Evolutionary conservation across 257 asterid genomes (phyloP), one percentile per base, ranked within the genome.

Genomic region (Solanum corneliomulleri): DNA sequence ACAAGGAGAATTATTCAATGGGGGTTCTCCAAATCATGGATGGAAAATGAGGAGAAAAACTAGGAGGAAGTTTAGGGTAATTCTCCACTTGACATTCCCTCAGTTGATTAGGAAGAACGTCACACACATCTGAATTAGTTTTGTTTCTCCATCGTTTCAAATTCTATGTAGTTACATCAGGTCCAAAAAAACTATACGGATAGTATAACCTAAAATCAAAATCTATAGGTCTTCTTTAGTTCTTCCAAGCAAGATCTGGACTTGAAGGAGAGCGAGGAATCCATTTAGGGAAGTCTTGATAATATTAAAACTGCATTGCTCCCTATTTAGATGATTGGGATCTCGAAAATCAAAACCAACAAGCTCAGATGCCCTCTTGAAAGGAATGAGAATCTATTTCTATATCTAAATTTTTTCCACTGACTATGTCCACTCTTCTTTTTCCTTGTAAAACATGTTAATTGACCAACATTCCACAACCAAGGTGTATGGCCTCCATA

Each of bases 331-430:
- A 44, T 42, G 83, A 37, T 89, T 76, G 15, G 87, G 49, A 82
- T 91, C 92, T 44, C 82, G 62, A 33, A 92, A 86, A 49, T 89
- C 93, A n/a, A 84, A n/a, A 39, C 91, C 92, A 56, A 86, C 72
- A 45, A 91, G 89, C 39, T 82, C 42, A 76, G 89, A 74, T n/a
- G 31, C 86, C 71, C 90, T 90, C 77, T 31, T 31, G 33, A 31
- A 31, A 31, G 33, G 33, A 31, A 31, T 31, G 33, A 31, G 33
- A 31, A 31, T 3, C 33, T 31, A 31, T 31, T 31, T 31, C 33
- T 31, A 31, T 31, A 31, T 29, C 33, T 31, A 31, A 31, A 2
- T 31, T 31, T 31, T 31, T 31, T 31, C 33, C 3, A 2, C 33
- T 31, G 33, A 31, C 33, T 31, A 31, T 31, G 33, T 31, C 33